These are phyloP conservation scores for Penicillium thymicola DNA, from an alignment of 2,329 filamentous ascomycete genomes.

Conservation along the genomic window DNA sequence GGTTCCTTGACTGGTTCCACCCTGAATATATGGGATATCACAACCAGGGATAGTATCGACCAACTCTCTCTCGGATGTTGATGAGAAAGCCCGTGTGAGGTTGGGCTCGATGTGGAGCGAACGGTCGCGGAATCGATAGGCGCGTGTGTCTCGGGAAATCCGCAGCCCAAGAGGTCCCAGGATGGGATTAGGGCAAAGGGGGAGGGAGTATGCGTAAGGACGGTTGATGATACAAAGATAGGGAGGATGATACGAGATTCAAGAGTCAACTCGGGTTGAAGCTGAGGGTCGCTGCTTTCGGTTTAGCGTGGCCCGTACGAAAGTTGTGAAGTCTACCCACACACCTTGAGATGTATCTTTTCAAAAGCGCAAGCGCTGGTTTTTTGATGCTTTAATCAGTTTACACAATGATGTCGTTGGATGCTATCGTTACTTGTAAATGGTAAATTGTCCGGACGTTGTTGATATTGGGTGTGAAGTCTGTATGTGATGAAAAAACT, in stretches of 20 bases:
- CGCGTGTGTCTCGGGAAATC: slow-evolving; percentile 17
- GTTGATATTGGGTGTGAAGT: not conserved
- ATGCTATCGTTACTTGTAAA: not conserved
- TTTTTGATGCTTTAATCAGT: not conserved
- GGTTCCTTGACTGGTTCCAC: slow-evolving; percentile 33
- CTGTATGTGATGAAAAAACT: not conserved
- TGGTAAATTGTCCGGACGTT: not conserved
- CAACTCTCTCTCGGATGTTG: slow-evolving; percentile 23
- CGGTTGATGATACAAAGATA: slow-evolving; percentile 33
- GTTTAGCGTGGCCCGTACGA: slow-evolving; percentile 36
- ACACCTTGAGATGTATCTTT: slow-evolving; percentile 11
- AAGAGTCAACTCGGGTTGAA: slow-evolving; percentile 37
- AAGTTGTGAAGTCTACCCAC: slow-evolving; percentile 26
- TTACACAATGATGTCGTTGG: not conserved
- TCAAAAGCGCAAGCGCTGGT: not conserved
- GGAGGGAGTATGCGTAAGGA: slow-evolving; percentile 20
- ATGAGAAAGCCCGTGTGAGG: slow-evolving; percentile 20
- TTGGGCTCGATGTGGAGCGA: slow-evolving; percentile 12
- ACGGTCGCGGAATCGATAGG: slow-evolving; percentile 23
- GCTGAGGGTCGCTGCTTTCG: slow-evolving; percentile 42
- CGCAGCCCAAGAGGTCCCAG: slow-evolving; percentile 27
- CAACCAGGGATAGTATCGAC: slow-evolving; percentile 29
- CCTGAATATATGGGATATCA: slow-evolving; percentile 32
- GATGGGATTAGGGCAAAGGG: slow-evolving; percentile 22
- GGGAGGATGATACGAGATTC: slow-evolving; percentile 28